Evolutionary conservation across 177 flowering plant genomes (phyloP).

Genomic region (Vitis hybrid): DNA sequence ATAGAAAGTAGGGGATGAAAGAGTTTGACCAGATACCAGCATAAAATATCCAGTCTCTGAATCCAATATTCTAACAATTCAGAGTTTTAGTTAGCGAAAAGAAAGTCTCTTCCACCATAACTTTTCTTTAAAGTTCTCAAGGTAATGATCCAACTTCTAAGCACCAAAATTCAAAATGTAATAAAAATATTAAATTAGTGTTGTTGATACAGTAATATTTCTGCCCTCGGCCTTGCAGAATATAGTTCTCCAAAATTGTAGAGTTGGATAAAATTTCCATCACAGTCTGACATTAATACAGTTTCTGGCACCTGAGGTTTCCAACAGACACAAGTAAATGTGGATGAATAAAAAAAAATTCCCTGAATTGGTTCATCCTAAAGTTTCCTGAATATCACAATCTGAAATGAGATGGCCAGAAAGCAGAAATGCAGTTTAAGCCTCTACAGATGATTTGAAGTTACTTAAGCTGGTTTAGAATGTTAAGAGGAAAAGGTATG

Average conservation of each 20-base stretch:
- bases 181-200: background rate
- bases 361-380: background rate
- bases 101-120: background rate
- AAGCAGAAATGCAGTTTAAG: background rate
- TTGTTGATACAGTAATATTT: background rate
- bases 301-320: background rate
- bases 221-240: slow-evolving; percentile 5
- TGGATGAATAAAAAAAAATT: background rate
- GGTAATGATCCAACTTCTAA: background rate
- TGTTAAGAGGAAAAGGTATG: too few relatives aligned
- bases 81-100: background rate
- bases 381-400: background rate
- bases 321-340: background rate
- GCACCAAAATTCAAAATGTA: background rate
- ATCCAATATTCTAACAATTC: too few relatives aligned
- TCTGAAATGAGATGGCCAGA: background rate
- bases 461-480: too few relatives aligned
- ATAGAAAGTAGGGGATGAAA: background rate
- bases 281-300: background rate
- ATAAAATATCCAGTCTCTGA: background rate
- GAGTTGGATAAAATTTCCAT: background rate
- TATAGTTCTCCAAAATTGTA: background rate
- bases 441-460: too few relatives aligned
- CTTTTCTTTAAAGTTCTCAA: background rate
- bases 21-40: background rate